Conservation (phyloP, 495 filamentous ascomycete species). For the Xylaria cubensis region DNA sequence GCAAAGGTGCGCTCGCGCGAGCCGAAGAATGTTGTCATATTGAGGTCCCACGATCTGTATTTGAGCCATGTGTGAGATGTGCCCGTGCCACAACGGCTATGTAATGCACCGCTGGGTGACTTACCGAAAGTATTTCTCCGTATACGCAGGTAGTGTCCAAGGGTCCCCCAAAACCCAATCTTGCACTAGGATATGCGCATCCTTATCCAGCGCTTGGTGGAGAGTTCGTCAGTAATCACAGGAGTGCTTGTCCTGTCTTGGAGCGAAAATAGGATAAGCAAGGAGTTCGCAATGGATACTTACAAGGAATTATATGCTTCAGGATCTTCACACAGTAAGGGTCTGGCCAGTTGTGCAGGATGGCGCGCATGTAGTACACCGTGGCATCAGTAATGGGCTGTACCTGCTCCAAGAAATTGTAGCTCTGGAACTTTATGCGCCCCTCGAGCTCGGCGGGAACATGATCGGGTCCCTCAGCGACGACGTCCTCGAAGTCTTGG, state of each 20-base stretch:
- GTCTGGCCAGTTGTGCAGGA: background rate
- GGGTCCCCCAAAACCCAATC: background rate
- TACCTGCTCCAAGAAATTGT: background rate
- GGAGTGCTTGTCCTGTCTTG: no score
- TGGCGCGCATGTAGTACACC: background rate
- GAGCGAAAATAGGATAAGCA: no score
- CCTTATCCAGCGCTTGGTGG: background rate
- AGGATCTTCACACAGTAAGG: background rate
- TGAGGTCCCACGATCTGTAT: background rate
- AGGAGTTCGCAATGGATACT: background rate
- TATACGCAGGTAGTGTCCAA: background rate
- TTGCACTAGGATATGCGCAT: background rate
- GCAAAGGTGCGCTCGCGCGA: background rate
- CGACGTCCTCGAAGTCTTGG: background rate
- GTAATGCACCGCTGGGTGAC: no score
- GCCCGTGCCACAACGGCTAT: no score
- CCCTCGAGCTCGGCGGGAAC: background rate
- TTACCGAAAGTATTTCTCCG: background rate
- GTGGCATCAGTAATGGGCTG: background rate
- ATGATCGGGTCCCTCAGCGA: background rate
- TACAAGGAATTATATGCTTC: background rate
- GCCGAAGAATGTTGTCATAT: background rate
- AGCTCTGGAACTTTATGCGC: background rate
- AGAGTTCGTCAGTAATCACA: no score
- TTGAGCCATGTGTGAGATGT: no score